phyloP scores from a whole-genome alignment of 2,329 filamentous ascomycete genomes.

The Fusarium anthophilum region DNA sequence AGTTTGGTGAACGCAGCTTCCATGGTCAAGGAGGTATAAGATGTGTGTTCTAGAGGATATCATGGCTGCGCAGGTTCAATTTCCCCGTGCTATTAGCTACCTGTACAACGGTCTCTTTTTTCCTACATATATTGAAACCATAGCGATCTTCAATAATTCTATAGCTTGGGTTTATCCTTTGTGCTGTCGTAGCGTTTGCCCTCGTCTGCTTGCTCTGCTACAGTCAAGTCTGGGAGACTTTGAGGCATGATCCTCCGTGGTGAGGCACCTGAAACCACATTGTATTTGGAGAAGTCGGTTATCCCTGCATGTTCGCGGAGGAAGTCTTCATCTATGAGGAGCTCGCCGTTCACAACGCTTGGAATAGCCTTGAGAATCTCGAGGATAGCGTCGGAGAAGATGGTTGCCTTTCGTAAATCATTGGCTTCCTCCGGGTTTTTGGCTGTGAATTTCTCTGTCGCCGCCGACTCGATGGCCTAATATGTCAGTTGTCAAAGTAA shows the following conservation, averaged over 20 bases:
- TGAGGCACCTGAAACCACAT: conserved; percentile 67
- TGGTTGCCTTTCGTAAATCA: conserved; percentile 74
- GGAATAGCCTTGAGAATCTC: conserved; percentile 72
- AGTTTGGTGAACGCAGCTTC: conserved; percentile 32
- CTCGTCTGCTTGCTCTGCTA: conserved; percentile 83
- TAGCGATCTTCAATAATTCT: not conserved
- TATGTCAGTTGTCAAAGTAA: not conserved
- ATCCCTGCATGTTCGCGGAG: conserved; percentile 71
- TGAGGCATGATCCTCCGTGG: conserved; percentile 83
- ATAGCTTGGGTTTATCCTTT: conserved; percentile 52
- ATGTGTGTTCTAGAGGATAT: conserved; percentile 39
- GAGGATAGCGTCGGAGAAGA: conserved; percentile 83
- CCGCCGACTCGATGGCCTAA: conserved; percentile 77
- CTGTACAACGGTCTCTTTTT: conserved; percentile 30
- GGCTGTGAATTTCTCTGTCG: conserved; percentile 66
- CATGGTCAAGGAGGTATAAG: conserved; percentile 33
- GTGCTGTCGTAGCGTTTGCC: conserved; percentile 76
- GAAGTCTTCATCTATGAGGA: conserved; percentile 85
- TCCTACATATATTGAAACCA: conserved; percentile 17
- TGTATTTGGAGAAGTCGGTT: conserved; percentile 77
- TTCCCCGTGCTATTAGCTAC: conserved; percentile 18
- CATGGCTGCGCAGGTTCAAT: conserved; percentile 23
- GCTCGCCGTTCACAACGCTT: conserved; percentile 71
- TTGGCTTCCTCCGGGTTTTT: conserved; percentile 57
- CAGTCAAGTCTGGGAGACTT: conserved; percentile 73